Conservation (phyloP, 768 basidiomycete genomes). For the Psilocybe subaeruginosa region DNA sequence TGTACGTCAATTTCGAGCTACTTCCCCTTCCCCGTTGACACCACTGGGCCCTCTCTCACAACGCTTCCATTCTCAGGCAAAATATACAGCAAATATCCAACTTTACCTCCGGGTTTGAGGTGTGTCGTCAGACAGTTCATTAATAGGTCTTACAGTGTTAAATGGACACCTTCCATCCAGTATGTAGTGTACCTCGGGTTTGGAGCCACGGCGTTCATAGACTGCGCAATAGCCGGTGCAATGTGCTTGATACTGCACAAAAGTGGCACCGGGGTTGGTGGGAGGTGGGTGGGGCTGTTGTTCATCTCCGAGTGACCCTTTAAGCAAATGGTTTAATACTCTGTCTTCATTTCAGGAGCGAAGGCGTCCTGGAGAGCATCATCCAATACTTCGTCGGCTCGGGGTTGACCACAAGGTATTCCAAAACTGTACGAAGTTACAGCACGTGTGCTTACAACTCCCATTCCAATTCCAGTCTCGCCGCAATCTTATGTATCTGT, state of each 20-base stretch:
- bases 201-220: slow-evolving; percentile 30
- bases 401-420: slow-evolving; percentile 32
- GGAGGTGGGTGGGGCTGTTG: slow-evolving; percentile 11
- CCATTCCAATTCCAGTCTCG: slow-evolving; percentile 21
- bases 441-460: background rate
- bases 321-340: too few species aligned
- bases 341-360: slow-evolving; percentile 18
- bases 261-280: slow-evolving; percentile 24
- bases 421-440: background rate
- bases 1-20: slow-evolving; percentile 13
- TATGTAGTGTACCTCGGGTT: slow-evolving; percentile 35
- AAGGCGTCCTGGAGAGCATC: slow-evolving; percentile 28
- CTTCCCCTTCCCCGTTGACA: background rate
- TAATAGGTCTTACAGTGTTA: too few species aligned
- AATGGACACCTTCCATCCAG: slow-evolving; percentile 11
- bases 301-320: too few species aligned
- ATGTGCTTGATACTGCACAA: slow-evolving; percentile 35
- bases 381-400: slow-evolving; percentile 35
- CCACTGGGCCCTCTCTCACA: background rate
- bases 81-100: slow-evolving; percentile 18
- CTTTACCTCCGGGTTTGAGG: slow-evolving; percentile 24
- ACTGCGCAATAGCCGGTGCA: slow-evolving; percentile 31
- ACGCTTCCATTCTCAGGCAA: slow-evolving; percentile 12
- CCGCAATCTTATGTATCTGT: slow-evolving; percentile 30
- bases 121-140: background rate